Base-by-base conservation (phyloP, 2,329 filamentous ascomycete genomes). In the Penicillium sp. region DNA sequence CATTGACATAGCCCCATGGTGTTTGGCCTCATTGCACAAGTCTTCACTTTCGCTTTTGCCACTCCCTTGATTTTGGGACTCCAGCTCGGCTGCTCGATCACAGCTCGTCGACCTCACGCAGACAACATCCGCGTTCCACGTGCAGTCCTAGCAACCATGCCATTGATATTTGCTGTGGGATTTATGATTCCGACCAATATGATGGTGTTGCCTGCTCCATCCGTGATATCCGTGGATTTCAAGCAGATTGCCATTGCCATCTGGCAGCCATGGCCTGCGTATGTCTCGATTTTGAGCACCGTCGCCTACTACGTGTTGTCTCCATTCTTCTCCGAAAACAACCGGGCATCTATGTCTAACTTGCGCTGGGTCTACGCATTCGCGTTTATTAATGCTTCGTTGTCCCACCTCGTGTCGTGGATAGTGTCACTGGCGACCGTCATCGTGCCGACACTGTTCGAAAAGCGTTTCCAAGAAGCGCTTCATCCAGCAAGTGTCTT, bases 241-340 rank as follows among this genome's bases (percentile, higher is more conserved):
- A 81, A 80, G 57, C 80, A 82, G 60, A 68, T 70, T 21, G 72
- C 76, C 52, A 77, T 80, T 24, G 77, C 77, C 1, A 58, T 78
- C 43, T 82, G 81, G 78, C 79, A 83, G 57, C 67, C 74, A 4
- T 83, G 80, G 67, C 79, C 81, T 0, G 61, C 79, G 16, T 78
- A 74, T 62, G 73, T 79, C 6, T 72, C 73, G 3, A 47, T 79
- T 10, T 58, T 76, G n/a, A 72, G 76, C 5, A 70, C 62, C 2
- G 18, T 67, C 1, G 58, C 74, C 38, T 64, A 67, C 50, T 40
- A 62, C 39, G 5, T 67, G 48, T 61, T 66, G 18, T 56, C 65
- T 11, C 58, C 62, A 7, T 56, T 67, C 53, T 60, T 63, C 45
- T 53, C 60, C 29, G 63, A 66, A 18, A 66, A 67, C 22, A 46